Base-by-base conservation (phyloP, 1,284 basidiomycete species). In the Papiliotrema fonsecae region DNA sequence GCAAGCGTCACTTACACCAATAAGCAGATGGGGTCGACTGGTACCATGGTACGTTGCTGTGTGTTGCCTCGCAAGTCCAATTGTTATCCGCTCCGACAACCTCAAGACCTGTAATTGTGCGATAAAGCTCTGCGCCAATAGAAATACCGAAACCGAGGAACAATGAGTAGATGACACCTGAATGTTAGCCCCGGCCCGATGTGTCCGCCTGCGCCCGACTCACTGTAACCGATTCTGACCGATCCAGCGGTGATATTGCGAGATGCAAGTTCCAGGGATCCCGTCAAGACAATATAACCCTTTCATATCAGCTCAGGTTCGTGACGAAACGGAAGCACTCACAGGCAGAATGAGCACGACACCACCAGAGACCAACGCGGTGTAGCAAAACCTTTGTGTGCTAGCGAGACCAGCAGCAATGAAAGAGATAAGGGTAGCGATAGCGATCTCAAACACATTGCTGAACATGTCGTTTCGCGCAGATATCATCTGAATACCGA, bases 261-360 rank as follows among this genome's bases (percentile, higher is more conserved):
- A 16, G 64, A 65, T 62, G 82, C 83, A 28, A 93, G 76, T 69
- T 94, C 92, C 41, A 94, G 81, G 21, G 86, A 80, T 36, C 88
- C 89, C 54, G 78, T 83, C 10, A 89, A 77, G 14, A 90, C 86
- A 58, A 89, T 85, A 65, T 87, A 88, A 39, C 84, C 88, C 62
- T 65, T 39, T 6, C 18, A 30, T 26, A 27, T 44, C 40, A 42
- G 32, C 24, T 26, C n/a, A 14, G 21, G n/a, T 16, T 26, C 18
- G 14, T 14, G 1, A 5, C 11, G 16, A 16, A 24, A 30, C 36
- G 26, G 27, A 13, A 9, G 13, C 18, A 75, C 81, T 62, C 66
- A 84, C 83, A 13, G 88, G 91, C 4, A 94, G 78, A 60, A 94
- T 94, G 45, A 92, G 78, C 4, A 93, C 89, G 51, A 93, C 84